Evolutionary conservation across 164 flowering plant species (phyloP), one percentile per base, ranked within the genome.

Genomic region (Tetrastigma voinierianum): DNA sequence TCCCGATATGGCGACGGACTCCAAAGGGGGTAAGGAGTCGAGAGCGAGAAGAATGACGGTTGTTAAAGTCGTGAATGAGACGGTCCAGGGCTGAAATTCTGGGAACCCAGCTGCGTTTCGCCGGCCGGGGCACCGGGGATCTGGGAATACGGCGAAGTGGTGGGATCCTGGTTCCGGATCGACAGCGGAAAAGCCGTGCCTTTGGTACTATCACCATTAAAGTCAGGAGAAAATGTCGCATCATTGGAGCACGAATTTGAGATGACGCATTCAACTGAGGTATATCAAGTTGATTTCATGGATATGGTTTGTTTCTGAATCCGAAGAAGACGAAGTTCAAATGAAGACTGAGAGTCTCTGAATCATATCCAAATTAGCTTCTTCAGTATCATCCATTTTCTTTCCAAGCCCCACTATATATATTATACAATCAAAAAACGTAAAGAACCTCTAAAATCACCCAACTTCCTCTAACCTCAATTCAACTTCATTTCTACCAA

Each of bases 181-280:
- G 91, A 88, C 0, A 97, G 98, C 15, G 98, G 97, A 18, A 92
- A 87, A 10, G n/a, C 96, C 96, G 19, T 76, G 69, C 51, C 90
- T 76, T 84, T 90, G 60, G 64, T 74, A 66, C 69, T 73, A 14
- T 87, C 96, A 1, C 59, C 67, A 51, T 54, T 46, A 25, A 73
- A 73, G 60, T 51, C 82, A 10, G 76, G 88, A 1, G 83, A 61
- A 51, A 80, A 23, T 82, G 85, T 13, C 87, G 70, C 58, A 83
- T 68, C 17, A 86, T 84, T 11, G 70, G 64, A 1, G 81, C 66
- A 24, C 86, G 81, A 53, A 72, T 67, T 70, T 80, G 90, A 6
- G 84, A 72, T 7, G 40, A 32, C 40, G 74, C 71, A 72, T 65
- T 82, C 18, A 84, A 72, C 24, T 91, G 93, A 13, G 90, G 78